phyloP scores from a whole-genome alignment of 139 green algal species.

The Tetradesmus lagerheimii region DNA sequence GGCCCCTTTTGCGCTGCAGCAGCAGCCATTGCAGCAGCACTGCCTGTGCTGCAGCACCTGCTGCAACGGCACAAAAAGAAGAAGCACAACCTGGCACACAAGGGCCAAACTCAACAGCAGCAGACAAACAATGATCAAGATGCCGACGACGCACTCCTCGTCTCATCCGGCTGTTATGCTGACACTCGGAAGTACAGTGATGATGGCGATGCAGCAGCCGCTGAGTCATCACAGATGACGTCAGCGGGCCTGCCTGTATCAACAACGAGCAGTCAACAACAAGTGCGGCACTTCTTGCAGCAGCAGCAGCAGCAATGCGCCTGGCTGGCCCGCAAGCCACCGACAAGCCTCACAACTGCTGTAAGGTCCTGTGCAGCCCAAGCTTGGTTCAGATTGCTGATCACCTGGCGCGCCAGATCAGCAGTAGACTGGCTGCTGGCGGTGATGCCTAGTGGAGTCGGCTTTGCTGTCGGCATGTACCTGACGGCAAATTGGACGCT shows the following conservation, averaged over 20 bases:
- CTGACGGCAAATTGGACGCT: slow-evolving; percentile 63
- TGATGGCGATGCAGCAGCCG: not conserved
- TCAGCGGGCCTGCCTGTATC: not conserved
- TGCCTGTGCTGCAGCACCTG: slow-evolving; percentile 27
- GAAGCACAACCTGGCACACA: not conserved
- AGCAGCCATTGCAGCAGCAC: slow-evolving; percentile 25
- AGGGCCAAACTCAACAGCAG: not conserved
- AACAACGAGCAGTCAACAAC: not conserved
- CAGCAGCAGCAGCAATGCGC: not conserved
- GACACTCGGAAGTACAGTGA: not conserved
- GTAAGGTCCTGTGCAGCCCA: not conserved
- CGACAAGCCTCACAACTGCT: too few species aligned
- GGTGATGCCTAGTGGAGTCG: slow-evolving; percentile 64
- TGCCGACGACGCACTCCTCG: not conserved
- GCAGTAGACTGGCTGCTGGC: slow-evolving; percentile 16
- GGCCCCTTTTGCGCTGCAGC: slow-evolving; percentile 40
- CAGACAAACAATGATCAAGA: not conserved
- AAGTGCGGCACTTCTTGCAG: not conserved
- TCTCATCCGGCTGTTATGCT: not conserved
- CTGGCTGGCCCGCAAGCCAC: not conserved
- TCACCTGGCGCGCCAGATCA: not conserved
- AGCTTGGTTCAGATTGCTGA: not conserved
- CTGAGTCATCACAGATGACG: not conserved
- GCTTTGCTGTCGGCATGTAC: slow-evolving; percentile 73
- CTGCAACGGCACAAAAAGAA: not conserved